Conservation (phyloP, 1,139 yeast genomes). For the Wickerhamomyces sp. region DNA sequence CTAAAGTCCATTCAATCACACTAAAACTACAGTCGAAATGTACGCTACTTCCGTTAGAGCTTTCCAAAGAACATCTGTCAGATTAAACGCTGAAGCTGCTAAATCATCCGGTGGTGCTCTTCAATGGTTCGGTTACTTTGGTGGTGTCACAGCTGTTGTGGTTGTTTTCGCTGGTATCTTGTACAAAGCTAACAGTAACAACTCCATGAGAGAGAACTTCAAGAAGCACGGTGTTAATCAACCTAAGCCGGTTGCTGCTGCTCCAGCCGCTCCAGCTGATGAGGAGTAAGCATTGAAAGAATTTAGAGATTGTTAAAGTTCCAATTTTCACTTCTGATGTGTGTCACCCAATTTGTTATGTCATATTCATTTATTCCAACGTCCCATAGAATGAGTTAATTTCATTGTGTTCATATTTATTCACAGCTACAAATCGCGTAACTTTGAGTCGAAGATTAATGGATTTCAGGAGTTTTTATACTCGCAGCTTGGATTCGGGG, state of each 20-base stretch:
- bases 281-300: no score
- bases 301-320: no score
- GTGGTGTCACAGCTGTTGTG: slow-evolving; percentile 19
- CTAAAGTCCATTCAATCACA: not conserved
- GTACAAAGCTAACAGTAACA: slow-evolving; percentile 18
- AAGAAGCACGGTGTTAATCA: slow-evolving; percentile 15
- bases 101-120: slow-evolving; percentile 13
- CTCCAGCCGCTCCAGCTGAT: no score
- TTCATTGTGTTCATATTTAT: no score
- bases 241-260: not conserved
- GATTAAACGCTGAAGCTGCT: slow-evolving; percentile 15
- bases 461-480: no score
- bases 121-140: slow-evolving; percentile 22
- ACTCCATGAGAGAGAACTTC: slow-evolving; percentile 18
- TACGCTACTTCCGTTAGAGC: slow-evolving; percentile 22
- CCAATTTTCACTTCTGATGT: not conserved
- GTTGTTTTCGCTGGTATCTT: slow-evolving; percentile 20
- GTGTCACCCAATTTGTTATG: no score
- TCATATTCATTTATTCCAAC: no score
- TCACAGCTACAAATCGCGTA: no score
- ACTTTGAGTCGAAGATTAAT: no score
- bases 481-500: no score
- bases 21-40: slow-evolving; percentile 9
- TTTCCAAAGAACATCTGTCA: slow-evolving; percentile 21
- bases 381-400: no score